Base-by-base conservation (phyloP, 768 basidiomycete genomes). In the Hygrocybe coccinea region DNA sequence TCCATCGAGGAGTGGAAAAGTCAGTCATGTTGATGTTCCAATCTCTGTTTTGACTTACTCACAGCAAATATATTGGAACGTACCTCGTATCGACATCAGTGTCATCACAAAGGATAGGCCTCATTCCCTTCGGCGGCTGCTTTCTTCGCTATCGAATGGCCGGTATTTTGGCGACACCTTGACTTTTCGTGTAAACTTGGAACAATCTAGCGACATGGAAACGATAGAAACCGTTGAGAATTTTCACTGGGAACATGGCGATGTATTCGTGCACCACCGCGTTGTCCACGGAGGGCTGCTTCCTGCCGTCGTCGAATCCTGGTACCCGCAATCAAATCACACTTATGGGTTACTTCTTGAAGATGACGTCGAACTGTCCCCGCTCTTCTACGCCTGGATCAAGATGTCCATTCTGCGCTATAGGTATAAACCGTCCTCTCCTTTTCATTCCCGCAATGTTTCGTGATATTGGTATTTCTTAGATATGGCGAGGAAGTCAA, bases 291-390 rank as follows among this genome's bases (percentile, higher is more conserved):
- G 84, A 2, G 91, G 91, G 3, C 75, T 94, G 17, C 79, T 94
- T 52, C 78, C 88, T 2, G 88, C 91, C 5, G 83, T 95, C 12
- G 86, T 92, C 12, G 91, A 93, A 69, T 89, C 89, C 4, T 95
- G 92, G 91, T 94, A 90, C 64, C 91, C 92, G 4, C 69, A 74
- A 22, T 76, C 78, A 29, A 79, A 90, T 57, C 72, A 93, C 61
- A 80, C 83, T 1, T 92, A 91, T 65, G 91, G 87, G 6, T 65
- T 94, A 17, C 70, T 94, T 17, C 78, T 94, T 19, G 91, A 93
- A 68, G 91, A 94, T 63, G 91, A 95, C 64, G 76, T 91, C 9
- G 92, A 95, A 65, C 68, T 93, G 7, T 92, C 89, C 8, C 87
- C 90, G 1, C 65, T 91, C 24, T 91, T 89, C 67, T 93, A 89